These are phyloP conservation scores for Stagonosporopsis vannaccii DNA, from an alignment of 2,329 filamentous ascomycete genomes.

Conservation along the genomic window DNA sequence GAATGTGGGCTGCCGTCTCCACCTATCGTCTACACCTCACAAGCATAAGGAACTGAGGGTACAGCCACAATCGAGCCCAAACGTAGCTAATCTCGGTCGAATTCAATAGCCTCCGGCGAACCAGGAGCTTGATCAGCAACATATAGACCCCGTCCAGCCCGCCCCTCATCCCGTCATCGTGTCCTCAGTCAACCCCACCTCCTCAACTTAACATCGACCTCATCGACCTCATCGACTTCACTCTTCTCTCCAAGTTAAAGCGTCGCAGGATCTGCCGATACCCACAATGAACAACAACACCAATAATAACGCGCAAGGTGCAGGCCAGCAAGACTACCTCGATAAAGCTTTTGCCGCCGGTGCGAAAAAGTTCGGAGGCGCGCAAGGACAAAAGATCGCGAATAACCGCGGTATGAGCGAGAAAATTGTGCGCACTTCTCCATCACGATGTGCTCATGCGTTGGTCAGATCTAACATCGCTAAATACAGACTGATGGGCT, in stretches of 20 bases:
- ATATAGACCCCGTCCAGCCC: background rate
- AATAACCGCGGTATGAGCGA: constrained; percentile 49
- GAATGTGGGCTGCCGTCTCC: no score
- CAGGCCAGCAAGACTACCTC: constrained; percentile 15
- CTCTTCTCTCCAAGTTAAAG: background rate
- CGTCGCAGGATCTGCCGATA: background rate
- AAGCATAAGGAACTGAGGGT: background rate
- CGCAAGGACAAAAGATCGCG: constrained; percentile 44
- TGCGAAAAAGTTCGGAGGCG: constrained; percentile 56
- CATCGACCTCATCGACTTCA: background rate
- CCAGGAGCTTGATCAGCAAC: constrained; percentile 1
- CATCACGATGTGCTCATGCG: background rate
- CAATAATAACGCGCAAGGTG: constrained; percentile 16
- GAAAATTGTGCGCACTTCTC: constrained; percentile 42
- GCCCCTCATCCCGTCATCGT: background rate
- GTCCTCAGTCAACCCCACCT: background rate
- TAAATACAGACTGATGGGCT: constrained; percentile 57
- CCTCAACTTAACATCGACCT: background rate
- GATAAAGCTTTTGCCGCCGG: constrained; percentile 52
- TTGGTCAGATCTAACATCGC: background rate
- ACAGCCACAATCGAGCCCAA: constrained; percentile 1
- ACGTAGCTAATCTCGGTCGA: constrained; percentile 2
- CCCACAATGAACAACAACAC: constrained; percentile 8
- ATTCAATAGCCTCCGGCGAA: background rate
- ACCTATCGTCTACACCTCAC: no score